Evolutionary conservation across 73 alveolate species (phyloP).

Genomic region (Stentor coeruleus): DNA sequence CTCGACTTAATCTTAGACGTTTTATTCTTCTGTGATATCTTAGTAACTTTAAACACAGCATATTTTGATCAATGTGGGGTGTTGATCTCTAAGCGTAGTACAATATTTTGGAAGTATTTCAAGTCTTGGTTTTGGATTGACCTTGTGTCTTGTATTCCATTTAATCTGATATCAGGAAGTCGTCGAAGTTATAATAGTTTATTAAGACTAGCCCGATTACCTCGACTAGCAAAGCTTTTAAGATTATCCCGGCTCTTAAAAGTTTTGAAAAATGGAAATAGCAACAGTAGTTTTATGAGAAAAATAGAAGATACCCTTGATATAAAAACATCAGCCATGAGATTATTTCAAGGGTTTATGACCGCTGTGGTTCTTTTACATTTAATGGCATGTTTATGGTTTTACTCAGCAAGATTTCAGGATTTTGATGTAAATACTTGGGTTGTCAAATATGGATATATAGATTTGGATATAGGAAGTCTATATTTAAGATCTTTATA

Average conservation of each 20-base stretch:
- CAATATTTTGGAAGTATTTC: not conserved
- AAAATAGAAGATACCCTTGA: not conserved
- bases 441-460: constrained; percentile 50
- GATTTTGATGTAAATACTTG: constrained; percentile 72
- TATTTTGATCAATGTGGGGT: not conserved
- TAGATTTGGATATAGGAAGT: constrained; percentile 18
- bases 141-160: not conserved
- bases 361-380: constrained; percentile 44
- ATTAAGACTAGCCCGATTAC: not conserved
- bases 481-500: constrained; percentile 50
- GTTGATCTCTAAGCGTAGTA: not conserved
- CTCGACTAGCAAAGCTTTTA: not conserved
- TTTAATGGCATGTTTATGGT: constrained; percentile 83
- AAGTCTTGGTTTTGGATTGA: not conserved
- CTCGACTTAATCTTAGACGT: not conserved
- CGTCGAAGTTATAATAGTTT: not conserved
- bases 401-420: constrained; percentile 61
- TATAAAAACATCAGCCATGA: not conserved
- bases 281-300: not conserved
- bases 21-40: not conserved
- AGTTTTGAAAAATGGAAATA: not conserved
- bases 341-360: not conserved
- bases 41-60: not conserved
- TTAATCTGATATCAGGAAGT: not conserved
- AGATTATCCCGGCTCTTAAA: not conserved